phyloP scores from a whole-genome alignment of 2,329 filamentous ascomycete species.

The Cladophialophora exuberans region DNA sequence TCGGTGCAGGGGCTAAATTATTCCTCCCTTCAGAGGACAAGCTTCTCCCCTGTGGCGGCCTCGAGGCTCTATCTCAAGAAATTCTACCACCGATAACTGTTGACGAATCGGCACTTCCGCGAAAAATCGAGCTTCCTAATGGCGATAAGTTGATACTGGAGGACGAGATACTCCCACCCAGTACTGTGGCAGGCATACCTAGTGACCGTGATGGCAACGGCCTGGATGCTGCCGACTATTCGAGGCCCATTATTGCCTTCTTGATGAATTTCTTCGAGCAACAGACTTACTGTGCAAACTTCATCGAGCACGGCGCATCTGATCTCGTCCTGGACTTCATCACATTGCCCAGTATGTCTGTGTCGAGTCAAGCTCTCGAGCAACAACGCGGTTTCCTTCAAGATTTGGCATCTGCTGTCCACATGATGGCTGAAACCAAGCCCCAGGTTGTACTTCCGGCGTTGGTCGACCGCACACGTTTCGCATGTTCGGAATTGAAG shows the following conservation, averaged over 20 bases:
- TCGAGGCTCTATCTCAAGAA: conserved; percentile 27
- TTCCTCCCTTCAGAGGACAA: conserved; percentile 62
- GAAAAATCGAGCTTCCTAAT: conserved; percentile 39
- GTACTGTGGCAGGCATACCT: conserved; percentile 6
- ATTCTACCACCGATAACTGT: conserved; percentile 19
- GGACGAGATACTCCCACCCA: conserved; percentile 23
- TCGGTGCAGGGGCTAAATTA: conserved; percentile 78
- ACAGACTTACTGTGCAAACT: conserved; percentile 68
- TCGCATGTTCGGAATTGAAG: conserved; percentile 68
- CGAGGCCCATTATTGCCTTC: conserved; percentile 77
- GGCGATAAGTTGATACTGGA: conserved; percentile 38
- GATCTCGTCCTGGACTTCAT: conserved; percentile 84
- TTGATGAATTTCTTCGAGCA: conserved; percentile 77
- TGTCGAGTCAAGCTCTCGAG: conserved; percentile 27
- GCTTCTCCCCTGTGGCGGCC: conserved; percentile 59
- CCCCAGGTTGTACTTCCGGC: conserved; percentile 81
- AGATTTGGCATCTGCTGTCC: conserved; percentile 73
- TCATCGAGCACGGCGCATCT: conserved; percentile 72
- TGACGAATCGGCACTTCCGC: conserved; percentile 18
- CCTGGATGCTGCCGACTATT: conserved; percentile 67
- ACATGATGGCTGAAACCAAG: conserved; percentile 77
- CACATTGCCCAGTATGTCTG: conserved; percentile 76
- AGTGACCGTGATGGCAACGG: conserved; percentile 54
- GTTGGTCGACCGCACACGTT: conserved; percentile 73
- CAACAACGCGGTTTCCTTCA: conserved; percentile 61